A percentile compares a stretch with the other conserved stretches of the same genome.
Evolutionary conservation across 2,329 filamentous ascomycete genomes (phyloP).

Genomic region (Neocatenulostroma microsporum): DNA sequence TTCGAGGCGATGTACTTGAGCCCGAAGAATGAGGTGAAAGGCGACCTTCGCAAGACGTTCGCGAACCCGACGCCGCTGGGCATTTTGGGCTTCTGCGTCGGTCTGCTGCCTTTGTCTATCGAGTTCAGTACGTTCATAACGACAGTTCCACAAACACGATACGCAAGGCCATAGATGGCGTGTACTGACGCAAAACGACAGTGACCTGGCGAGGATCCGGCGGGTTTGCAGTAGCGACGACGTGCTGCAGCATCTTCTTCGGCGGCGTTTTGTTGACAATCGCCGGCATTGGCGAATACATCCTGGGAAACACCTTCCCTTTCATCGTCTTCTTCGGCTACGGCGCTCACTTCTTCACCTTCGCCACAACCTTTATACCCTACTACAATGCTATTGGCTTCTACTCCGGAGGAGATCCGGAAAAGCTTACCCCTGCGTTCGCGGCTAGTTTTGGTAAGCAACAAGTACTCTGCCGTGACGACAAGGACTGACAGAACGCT

Average conservation of each 20-base stretch:
- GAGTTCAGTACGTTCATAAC: no score
- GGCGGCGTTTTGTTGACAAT: constrained; percentile 44
- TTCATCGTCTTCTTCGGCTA: constrained; percentile 48
- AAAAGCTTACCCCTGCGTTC: no score
- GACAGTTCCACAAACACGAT: no score
- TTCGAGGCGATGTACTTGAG: constrained; percentile 48
- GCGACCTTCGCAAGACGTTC: constrained; percentile 44
- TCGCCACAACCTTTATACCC: constrained; percentile 42
- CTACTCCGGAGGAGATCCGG: no score
- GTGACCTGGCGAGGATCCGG: constrained; percentile 53
- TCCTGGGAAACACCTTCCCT: constrained; percentile 51
- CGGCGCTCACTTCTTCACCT: constrained; percentile 48
- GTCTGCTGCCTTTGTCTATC: no score
- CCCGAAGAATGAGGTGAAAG: constrained; percentile 43
- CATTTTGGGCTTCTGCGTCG: no score
- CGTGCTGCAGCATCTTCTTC: constrained; percentile 42
- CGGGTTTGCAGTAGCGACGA: constrained; percentile 43
- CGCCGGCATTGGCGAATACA: constrained; percentile 46
- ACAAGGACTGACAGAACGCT: no score
- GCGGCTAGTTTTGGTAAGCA: constrained; percentile 50
- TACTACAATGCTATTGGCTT: constrained; percentile 44
- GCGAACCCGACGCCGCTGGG: constrained; percentile 47
- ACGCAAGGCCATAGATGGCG: no score
- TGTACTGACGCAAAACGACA: no score
- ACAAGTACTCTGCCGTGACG: no score